Evolutionary conservation across 2,329 filamentous ascomycete genomes (phyloP).

Genomic region (Dendrostoma leiphaemia): DNA sequence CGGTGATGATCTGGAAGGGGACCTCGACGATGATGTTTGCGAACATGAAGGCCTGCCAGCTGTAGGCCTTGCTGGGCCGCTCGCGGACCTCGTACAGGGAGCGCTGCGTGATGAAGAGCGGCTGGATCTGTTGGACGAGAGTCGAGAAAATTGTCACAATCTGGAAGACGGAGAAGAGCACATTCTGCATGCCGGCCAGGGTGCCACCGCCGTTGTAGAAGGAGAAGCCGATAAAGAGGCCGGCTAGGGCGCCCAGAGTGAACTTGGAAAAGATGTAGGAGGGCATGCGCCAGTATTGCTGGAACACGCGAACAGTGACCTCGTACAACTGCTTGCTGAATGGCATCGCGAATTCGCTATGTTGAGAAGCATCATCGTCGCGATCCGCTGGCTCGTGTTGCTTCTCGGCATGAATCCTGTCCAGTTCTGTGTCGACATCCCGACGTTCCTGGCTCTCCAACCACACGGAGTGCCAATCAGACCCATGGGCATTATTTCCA

Average conservation of each 20-base stretch:
- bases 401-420: constrained; percentile 56
- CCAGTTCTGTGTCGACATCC: constrained; percentile 59
- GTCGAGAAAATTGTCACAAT: constrained; percentile 71
- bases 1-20: constrained; percentile 66
- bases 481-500: no score
- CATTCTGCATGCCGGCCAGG: constrained; percentile 69
- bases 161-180: constrained; percentile 75
- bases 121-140: constrained; percentile 71
- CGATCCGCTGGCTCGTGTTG: constrained; percentile 20
- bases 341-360: constrained; percentile 75
- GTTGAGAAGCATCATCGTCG: constrained; percentile 25
- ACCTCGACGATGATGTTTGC: constrained; percentile 72
- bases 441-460: constrained; percentile 49
- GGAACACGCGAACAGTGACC: constrained; percentile 68
- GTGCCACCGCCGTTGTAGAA: constrained; percentile 58
- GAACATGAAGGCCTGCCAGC: constrained; percentile 71
- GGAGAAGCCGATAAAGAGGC: constrained; percentile 73
- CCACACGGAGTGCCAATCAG: constrained; percentile 71
- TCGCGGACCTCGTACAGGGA: constrained; percentile 76
- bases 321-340: constrained; percentile 63
- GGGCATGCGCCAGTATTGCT: constrained; percentile 82
- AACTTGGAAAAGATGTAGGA: constrained; percentile 75
- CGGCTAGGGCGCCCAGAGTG: constrained; percentile 55
- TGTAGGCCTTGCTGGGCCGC: constrained; percentile 71
- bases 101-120: constrained; percentile 72